Conservation (phyloP, 2,329 filamentous ascomycete genomes). For the Metarhizium robertsii region DNA sequence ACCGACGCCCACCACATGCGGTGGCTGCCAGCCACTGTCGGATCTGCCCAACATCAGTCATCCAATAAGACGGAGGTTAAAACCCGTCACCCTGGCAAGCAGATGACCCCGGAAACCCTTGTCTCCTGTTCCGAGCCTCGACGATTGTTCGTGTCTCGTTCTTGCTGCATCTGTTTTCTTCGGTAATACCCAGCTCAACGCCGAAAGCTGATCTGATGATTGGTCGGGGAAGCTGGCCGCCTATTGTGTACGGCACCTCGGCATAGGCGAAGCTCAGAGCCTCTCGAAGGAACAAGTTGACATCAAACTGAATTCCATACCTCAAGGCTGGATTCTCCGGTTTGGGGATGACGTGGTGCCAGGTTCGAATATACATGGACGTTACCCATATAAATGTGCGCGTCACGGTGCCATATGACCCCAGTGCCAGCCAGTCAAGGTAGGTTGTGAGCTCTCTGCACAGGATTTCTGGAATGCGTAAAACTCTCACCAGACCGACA, state of each 20-base stretch:
- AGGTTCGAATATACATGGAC: conserved; percentile 17
- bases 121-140: neutral
- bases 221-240: conserved; percentile 21
- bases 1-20: too few relatives aligned
- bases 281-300: conserved; percentile 18
- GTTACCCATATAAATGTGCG: conserved; percentile 21
- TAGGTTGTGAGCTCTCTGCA: conserved; percentile 16
- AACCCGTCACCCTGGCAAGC: too few relatives aligned
- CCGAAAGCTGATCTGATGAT: conserved; percentile 16
- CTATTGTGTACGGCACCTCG: conserved; percentile 18
- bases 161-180: neutral
- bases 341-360: conserved; percentile 13
- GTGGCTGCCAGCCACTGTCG: too few relatives aligned
- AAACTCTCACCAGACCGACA: conserved; percentile 21
- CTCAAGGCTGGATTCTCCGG: conserved; percentile 1
- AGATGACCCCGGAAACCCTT: neutral
- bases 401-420: conserved; percentile 13
- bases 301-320: conserved; percentile 14
- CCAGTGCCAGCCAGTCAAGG: conserved; percentile 22
- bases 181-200: conserved; percentile 5
- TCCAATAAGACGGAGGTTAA: too few relatives aligned
- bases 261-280: conserved; percentile 19
- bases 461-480: conserved; percentile 12
- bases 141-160: neutral
- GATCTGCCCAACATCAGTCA: too few relatives aligned